Conservation (phyloP, 257 asterid species). For the Solanum rostratum region DNA sequence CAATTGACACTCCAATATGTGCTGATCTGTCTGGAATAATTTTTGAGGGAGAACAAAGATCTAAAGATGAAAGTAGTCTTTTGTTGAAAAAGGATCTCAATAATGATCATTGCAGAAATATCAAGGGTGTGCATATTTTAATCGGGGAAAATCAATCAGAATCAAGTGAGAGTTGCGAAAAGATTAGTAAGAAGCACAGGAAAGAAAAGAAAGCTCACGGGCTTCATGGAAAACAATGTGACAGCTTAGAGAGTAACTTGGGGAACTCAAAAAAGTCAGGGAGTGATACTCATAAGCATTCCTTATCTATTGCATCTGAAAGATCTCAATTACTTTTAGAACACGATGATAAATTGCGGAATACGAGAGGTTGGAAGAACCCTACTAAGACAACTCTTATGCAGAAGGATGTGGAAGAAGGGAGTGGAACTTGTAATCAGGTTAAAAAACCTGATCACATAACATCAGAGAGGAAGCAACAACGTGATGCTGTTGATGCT, state of each 20-base stretch:
- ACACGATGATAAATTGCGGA: slow-evolving; percentile 16
- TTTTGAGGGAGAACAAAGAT: slow-evolving; percentile 22
- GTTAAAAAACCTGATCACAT: slow-evolving; percentile 26
- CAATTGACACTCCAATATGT: slow-evolving; percentile 3
- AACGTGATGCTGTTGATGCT: slow-evolving; percentile 89
- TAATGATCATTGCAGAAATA: slow-evolving; percentile 9
- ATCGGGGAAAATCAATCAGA: slow-evolving; percentile 18
- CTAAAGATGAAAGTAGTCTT: slow-evolving; percentile 15
- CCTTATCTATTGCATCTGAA: slow-evolving; percentile 16
- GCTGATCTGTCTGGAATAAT: slow-evolving; percentile 7
- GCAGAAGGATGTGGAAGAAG: slow-evolving; percentile 25
- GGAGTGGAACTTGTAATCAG: slow-evolving; percentile 21
- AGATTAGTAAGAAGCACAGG: slow-evolving; percentile 15
- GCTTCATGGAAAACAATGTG: slow-evolving; percentile 11
- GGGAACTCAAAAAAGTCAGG: slow-evolving; percentile 21
- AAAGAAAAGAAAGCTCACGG: slow-evolving; percentile 10
- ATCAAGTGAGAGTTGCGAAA: slow-evolving; percentile 1
- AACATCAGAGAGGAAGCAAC: slow-evolving; percentile 57
- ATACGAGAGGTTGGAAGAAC: slow-evolving; percentile 5
- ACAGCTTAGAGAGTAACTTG: slow-evolving; percentile 8
- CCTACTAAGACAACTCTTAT: slow-evolving; percentile 24
- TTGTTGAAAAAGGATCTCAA: slow-evolving; percentile 15
- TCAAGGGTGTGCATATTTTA: slow-evolving; percentile 13
- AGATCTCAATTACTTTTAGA: slow-evolving; percentile 15
- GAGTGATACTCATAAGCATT: slow-evolving; percentile 23